Conservation (phyloP, 2,329 filamentous ascomycete genomes). For the Pseudomassariella vexata region DNA sequence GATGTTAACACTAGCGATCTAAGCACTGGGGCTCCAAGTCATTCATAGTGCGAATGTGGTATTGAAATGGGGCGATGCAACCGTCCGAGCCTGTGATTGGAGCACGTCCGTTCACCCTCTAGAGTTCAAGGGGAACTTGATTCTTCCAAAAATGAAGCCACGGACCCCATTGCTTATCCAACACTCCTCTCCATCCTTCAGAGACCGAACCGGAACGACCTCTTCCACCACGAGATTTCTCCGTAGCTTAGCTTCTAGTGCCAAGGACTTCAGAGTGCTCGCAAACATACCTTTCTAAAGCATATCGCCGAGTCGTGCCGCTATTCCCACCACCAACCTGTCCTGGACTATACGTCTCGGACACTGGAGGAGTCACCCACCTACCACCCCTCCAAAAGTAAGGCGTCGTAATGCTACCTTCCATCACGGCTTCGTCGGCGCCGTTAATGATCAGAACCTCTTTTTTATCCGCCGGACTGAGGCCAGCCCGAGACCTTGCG, state of each 20-base stretch:
- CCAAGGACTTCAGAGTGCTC: not conserved
- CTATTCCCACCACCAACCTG: conserved; percentile 68
- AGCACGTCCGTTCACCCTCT: too few relatives aligned
- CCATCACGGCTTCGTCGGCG: conserved; percentile 63
- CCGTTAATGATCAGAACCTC: conserved; percentile 74
- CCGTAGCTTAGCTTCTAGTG: conserved; percentile 8
- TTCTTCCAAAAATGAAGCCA: conserved; percentile 59
- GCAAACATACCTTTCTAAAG: conserved; percentile 55
- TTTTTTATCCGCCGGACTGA: conserved; percentile 43
- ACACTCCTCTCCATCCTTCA: conserved; percentile 69
- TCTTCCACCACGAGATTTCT: conserved; percentile 61
- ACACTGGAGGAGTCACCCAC: conserved; percentile 78
- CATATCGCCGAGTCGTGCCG: conserved; percentile 78
- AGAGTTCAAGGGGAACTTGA: not conserved
- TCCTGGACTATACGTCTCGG: conserved; percentile 26
- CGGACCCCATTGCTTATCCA: conserved; percentile 87
- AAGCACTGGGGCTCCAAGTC: too few relatives aligned
- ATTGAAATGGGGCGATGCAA: too few relatives aligned
- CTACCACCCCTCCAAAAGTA: conserved; percentile 68
- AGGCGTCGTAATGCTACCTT: conserved; percentile 76
- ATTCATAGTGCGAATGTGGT: too few relatives aligned
- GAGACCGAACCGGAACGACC: conserved; percentile 48
- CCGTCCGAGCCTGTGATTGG: too few relatives aligned
- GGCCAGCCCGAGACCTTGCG: conserved; percentile 57
- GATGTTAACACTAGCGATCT: too few relatives aligned